Percentiles rank a stretch among this genome's conserved stretches.
phyloP scores from a whole-genome alignment of 129 eudicot species.

The Sambucus nigra region DNA sequence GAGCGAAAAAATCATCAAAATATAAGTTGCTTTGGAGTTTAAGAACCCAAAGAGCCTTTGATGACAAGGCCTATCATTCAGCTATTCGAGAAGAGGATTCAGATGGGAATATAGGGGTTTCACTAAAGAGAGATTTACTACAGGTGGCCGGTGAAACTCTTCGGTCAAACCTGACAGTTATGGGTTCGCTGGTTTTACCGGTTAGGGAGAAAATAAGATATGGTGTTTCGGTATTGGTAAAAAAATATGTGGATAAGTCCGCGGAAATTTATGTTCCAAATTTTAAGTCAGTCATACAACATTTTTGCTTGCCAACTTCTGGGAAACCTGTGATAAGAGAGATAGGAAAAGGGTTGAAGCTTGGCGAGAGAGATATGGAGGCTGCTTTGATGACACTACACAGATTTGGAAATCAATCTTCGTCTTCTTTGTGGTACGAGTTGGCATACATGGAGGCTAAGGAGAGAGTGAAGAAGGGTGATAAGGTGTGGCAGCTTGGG shows the following conservation, averaged over 20 bases:
- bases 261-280: slow-evolving; percentile 49
- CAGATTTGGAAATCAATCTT: slow-evolving; percentile 82
- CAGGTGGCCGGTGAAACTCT: slow-evolving; percentile 52
- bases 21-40: slow-evolving; percentile 32
- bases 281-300: slow-evolving; percentile 45
- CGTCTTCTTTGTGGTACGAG: slow-evolving; percentile 81
- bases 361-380: slow-evolving; percentile 57
- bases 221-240: slow-evolving; percentile 23
- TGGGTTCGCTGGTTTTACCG: slow-evolving; percentile 50
- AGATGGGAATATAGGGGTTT: slow-evolving; percentile 45
- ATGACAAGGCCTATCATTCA: slow-evolving; percentile 48
- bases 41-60: slow-evolving; percentile 53
- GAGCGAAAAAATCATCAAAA: slow-evolving; percentile 32
- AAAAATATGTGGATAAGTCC: slow-evolving; percentile 30
- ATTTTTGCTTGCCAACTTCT: slow-evolving; percentile 60
- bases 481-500: slow-evolving; percentile 61
- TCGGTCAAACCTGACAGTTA: slow-evolving; percentile 29
- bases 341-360: slow-evolving; percentile 53
- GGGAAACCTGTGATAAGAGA: slow-evolving; percentile 42
- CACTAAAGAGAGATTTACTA: slow-evolving; percentile 35
- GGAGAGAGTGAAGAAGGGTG: slow-evolving; percentile 58
- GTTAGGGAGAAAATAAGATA: slow-evolving; percentile 36
- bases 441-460: slow-evolving; percentile 67
- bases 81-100: slow-evolving; percentile 69
- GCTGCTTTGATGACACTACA: slow-evolving; percentile 60